phyloP scores from a whole-genome alignment of 805 yeast genomes.

The Lachancea quebecensis region DNA sequence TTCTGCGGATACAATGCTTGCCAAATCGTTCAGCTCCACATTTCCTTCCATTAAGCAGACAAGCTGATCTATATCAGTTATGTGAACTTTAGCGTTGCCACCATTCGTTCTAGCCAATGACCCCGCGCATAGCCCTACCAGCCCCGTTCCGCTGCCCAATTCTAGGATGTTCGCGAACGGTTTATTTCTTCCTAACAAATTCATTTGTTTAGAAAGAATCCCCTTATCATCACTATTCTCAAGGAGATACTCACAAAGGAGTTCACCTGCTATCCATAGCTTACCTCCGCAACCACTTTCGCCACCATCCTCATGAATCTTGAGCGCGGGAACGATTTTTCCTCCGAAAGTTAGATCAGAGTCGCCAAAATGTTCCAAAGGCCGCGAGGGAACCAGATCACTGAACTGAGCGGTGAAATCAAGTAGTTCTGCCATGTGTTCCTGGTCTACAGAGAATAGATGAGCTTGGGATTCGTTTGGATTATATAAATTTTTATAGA shows the following conservation, averaged over 20 bases:
- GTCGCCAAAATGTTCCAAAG: slow-evolving; percentile 32
- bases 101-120: slow-evolving; percentile 11
- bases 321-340: slow-evolving; percentile 31
- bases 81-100: slow-evolving; percentile 32
- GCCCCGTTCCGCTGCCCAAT: slow-evolving; percentile 54
- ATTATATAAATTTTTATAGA: neutral
- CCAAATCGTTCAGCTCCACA: slow-evolving; percentile 35
- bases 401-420: slow-evolving; percentile 10
- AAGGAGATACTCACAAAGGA: slow-evolving; percentile 40
- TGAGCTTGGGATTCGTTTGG: neutral
- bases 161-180: slow-evolving; percentile 36
- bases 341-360: slow-evolving; percentile 37
- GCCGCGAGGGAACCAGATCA: slow-evolving; percentile 13
- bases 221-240: slow-evolving; percentile 19
- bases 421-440: slow-evolving; percentile 13
- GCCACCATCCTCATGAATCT: slow-evolving; percentile 50
- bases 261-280: slow-evolving; percentile 55
- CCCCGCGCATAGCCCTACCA: slow-evolving; percentile 40
- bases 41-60: slow-evolving; percentile 43
- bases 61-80: slow-evolving; percentile 45
- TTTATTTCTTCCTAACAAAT: slow-evolving; percentile 1
- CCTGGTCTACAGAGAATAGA: neutral
- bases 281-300: slow-evolving; percentile 58
- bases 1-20: slow-evolving; percentile 34
- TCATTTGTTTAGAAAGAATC: slow-evolving; percentile 3